Conservation (phyloP, 441 rosid species). For the Macaranga tanarius region DNA sequence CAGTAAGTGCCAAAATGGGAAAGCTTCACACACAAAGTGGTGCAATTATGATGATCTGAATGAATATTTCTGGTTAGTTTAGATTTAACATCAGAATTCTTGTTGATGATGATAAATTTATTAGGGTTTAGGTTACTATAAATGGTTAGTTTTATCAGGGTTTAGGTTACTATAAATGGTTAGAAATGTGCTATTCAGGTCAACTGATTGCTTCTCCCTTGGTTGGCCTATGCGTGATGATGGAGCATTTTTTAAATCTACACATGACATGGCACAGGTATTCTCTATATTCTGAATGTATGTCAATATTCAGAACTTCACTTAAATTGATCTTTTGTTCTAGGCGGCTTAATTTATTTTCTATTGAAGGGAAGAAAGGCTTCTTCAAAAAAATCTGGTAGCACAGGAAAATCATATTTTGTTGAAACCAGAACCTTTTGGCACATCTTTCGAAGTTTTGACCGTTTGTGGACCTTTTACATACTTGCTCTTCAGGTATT, state of each 20-base stretch:
- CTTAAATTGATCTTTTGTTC: conserved; percentile 18
- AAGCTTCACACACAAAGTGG: conserved; percentile 88
- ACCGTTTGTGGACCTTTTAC: conserved; percentile 94
- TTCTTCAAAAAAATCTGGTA: conserved; percentile 43
- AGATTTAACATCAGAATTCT: conserved; percentile 24
- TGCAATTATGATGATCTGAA: conserved; percentile 99
- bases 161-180: no score
- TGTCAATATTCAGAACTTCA: conserved; percentile 11
- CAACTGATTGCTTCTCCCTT: conserved; percentile 93
- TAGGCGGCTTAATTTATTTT: conserved; percentile 23
- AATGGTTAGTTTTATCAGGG: no score
- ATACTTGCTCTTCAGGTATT: conserved; percentile 85
- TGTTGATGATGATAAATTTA: conserved; percentile 1
- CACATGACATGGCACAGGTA: conserved; percentile 56
- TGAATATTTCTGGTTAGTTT: conserved; percentile 92
- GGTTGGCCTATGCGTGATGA: conserved; percentile 99
- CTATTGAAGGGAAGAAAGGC: conserved; percentile 62
- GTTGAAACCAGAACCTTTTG: conserved; percentile 93
- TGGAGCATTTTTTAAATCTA: conserved; percentile 89
- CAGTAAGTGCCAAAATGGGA: conserved; percentile 68
- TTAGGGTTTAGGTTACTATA: no score
- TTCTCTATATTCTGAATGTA: conserved; percentile 18
- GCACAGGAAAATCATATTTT: conserved; percentile 91
- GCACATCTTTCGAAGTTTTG: conserved; percentile 96
- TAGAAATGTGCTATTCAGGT: conserved; percentile 44